Conservation (phyloP, 2,329 filamentous ascomycete species). For the Capronia epimyces region DNA sequence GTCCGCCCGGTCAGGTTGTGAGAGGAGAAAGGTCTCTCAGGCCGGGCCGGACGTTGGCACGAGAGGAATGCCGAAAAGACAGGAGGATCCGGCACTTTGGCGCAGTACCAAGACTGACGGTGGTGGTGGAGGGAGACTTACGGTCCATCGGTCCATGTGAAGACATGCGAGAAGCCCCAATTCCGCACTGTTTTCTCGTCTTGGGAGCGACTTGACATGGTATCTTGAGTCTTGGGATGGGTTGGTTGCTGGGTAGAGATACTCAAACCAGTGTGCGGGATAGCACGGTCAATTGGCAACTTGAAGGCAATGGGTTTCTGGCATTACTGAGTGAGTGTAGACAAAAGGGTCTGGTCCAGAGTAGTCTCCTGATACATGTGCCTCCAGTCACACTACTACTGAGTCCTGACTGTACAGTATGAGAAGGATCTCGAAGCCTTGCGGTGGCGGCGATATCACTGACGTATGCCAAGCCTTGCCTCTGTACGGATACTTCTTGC, state of each 20-base stretch:
- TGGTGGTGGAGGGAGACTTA: constrained; percentile 33
- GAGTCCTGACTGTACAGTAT: background rate
- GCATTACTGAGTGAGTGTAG: too few relatives aligned
- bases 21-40: background rate
- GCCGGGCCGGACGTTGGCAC: too few relatives aligned
- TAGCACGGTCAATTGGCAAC: too few relatives aligned
- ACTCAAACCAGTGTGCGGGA: too few relatives aligned
- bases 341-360: too few relatives aligned
- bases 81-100: background rate
- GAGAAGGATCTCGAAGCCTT: background rate
- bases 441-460: background rate
- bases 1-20: background rate
- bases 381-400: background rate
- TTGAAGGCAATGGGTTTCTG: too few relatives aligned
- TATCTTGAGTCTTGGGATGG: background rate
- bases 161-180: constrained; percentile 57
- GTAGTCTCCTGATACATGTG: background rate
- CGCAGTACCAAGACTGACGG: background rate
- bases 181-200: constrained; percentile 51
- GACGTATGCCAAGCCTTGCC: background rate
- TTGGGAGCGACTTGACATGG: constrained; percentile 33
- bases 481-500: too few relatives aligned
- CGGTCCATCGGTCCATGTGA: constrained; percentile 58
- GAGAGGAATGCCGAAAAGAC: background rate
- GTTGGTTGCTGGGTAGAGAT: background rate